Conservation (phyloP, 768 basidiomycete species). For the Tylopilus rubrobrunneus region DNA sequence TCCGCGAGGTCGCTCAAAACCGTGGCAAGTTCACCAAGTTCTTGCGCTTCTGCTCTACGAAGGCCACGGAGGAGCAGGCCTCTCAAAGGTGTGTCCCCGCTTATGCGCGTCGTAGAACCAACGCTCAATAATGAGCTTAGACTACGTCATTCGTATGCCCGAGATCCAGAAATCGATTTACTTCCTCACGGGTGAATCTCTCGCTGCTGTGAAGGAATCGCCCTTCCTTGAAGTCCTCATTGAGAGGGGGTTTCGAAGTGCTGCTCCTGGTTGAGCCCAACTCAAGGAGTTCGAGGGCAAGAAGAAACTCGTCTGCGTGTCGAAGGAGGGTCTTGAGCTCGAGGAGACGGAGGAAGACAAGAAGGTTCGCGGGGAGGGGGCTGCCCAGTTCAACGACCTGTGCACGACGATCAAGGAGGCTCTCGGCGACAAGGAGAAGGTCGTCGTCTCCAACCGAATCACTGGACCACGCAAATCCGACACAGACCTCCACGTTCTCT, state of each 20-base stretch:
- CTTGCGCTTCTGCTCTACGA: conserved; percentile 98
- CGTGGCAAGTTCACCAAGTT: conserved; percentile 99
- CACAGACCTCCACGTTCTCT: no score
- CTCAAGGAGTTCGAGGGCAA: conserved; percentile 99
- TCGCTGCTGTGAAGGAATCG: conserved; percentile 85
- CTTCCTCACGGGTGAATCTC: conserved; percentile 98
- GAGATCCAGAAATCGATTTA: conserved; percentile 98
- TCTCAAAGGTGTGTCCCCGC: conserved; percentile 69
- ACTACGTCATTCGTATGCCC: conserved; percentile 99
- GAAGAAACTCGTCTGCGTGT: conserved; percentile 96
- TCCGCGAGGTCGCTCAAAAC: conserved; percentile 99
- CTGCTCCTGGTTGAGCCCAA: conserved; percentile 95
- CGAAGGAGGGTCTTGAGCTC: conserved; percentile 98
- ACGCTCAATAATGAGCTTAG: conserved; percentile 34
- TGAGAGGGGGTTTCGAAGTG: conserved; percentile 99
- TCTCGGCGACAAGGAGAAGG: conserved; percentile 99
- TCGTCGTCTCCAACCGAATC: conserved; percentile 96
- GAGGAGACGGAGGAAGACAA: conserved; percentile 99
- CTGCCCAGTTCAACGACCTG: conserved; percentile 76
- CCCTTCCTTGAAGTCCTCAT: conserved; percentile 99
- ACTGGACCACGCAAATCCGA: no score
- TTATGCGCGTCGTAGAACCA: neutral
- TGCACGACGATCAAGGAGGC: conserved; percentile 97
- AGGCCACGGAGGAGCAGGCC: conserved; percentile 86
- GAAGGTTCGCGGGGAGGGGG: conserved; percentile 81